Base-by-base conservation (phyloP, 352 stramenopile genomes). In the Phytophthora ramorum region DNA sequence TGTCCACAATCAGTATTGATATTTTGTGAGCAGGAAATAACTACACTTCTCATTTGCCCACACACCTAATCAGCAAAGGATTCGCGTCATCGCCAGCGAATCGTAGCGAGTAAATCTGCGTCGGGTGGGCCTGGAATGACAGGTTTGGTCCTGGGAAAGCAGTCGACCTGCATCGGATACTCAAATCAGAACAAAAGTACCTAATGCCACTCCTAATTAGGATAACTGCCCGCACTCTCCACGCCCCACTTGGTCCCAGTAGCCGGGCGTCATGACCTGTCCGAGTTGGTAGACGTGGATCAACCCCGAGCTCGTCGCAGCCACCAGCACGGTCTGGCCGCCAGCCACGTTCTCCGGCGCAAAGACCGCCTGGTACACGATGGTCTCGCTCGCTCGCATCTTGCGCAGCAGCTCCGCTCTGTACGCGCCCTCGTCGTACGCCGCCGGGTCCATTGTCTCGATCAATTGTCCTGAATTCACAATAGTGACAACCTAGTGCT, bases 31-130 rank as follows among this genome's bases (percentile, higher is more conserved):
- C 52, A 28, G 30, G 40, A 34, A 10, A 10, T 10, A 22, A 1
- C 37, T 20, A 52, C 19, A 60, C 51, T 10, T 26, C 22, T 1
- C 45, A 48, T 38, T 28, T 37, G 34, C 13, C n/a, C 7, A 66
- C 53, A 4, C 53, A 91, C 85, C 77, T 93, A 46, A 93, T 75
- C 2, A 93, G 55, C 38, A 91, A 66, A 5, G 83, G 81, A 40
- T 88, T 62, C 2, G 68, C 41, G 5, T 67, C 68, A 47, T 92
- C 78, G 5, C 81, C 81, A n/a, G 78, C 76, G 61, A 93, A 93
- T 9, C 63, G 66, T 34, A 93, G 70, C 43, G 85, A 78, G 62
- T 93, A 93, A 63, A 92, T 90, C 60, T 92, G 85, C 30, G 79
- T 87, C 47, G 73, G 67, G 32, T 93, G 85, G 14, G 85, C 85